Evolutionary conservation across 2,329 filamentous ascomycete species (phyloP).

Genomic region (Sclerotinia subarctica): DNA sequence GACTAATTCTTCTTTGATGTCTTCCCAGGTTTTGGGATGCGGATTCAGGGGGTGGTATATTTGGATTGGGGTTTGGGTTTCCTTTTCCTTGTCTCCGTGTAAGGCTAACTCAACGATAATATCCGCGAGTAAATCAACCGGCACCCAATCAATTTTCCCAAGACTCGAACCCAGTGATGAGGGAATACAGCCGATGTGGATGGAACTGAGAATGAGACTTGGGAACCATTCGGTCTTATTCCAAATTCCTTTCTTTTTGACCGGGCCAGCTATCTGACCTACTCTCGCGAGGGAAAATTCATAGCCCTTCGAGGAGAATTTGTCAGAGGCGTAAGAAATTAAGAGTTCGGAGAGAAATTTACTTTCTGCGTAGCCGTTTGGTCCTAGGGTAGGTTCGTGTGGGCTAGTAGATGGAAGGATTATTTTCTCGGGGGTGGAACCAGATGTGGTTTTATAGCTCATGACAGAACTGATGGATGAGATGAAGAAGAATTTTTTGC

Average conservation of each 20-base stretch:
- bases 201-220: conserved; percentile 4
- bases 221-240: conserved; percentile 10
- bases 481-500: conserved; percentile 31
- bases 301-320: conserved; percentile 38
- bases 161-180: background rate
- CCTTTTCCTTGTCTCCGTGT: no score
- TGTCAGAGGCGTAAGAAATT: conserved; percentile 42
- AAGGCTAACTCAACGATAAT: background rate
- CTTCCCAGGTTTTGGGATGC: background rate
- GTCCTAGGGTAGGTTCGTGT: background rate
- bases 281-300: conserved; percentile 43
- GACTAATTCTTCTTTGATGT: background rate
- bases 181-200: background rate
- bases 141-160: conserved; percentile 9
- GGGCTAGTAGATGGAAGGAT: conserved; percentile 14
- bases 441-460: conserved; percentile 37
- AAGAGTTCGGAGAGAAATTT: conserved; percentile 39
- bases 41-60: conserved; percentile 1
- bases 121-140: conserved; percentile 3
- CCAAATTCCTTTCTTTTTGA: background rate
- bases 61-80: background rate
- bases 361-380: conserved; percentile 33
- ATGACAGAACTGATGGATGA: conserved; percentile 32
- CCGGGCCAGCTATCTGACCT: conserved; percentile 46
- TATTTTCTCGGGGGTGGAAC: background rate